Evolutionary conservation across 73 alveolate species (phyloP), one percentile per base, ranked within the genome.

Genomic region (Paramecium octaurelia): DNA sequence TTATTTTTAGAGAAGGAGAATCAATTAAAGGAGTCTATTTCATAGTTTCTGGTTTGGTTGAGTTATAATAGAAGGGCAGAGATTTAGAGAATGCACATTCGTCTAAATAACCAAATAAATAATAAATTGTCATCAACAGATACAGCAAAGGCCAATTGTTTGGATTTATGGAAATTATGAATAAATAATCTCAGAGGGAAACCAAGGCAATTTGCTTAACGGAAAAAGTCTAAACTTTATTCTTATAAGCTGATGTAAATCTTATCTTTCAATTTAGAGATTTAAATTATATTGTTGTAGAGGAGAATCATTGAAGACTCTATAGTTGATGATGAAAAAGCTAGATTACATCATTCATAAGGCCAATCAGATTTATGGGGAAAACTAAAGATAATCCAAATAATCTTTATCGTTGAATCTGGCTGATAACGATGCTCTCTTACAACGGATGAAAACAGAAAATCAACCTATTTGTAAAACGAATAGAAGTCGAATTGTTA

Each of bases 281-380:
- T 75, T 75, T 75, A 75, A 75, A 75, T 42, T 75, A 35, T 75
- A 75, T 18, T 75, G 88, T 38, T 64, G 84, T 64, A 54, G 69
- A 54, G 69, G 69, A 54, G 69, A 54, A n/a, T 54, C 69, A 18
- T 54, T 54, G 31, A 54, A 54, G 8, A 54, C 69, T 18, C 69
- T 54, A 54, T 54, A 54, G 8, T 18, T n/a, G 21, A 54, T 54
- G 69, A 54, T 54, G 69, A 54, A 54, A 54, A 54, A 54, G 35
- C 16, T 54, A 16, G 69, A 54, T n/a, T 54, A 54, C 14, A 18
- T 54, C 0, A 54, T 54, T 4, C 18, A 2, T 18, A 54, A 54
- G 9, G 69, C 69, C 14, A n/a, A 54, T 54, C 69, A 54, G 9
- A 54, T 54, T 16, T 54, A 54, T 54, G 69, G 69, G 14, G 69